Evolutionary conservation across 352 stramenopile genomes (phyloP).

Genomic region (Phytophthora meadii): DNA sequence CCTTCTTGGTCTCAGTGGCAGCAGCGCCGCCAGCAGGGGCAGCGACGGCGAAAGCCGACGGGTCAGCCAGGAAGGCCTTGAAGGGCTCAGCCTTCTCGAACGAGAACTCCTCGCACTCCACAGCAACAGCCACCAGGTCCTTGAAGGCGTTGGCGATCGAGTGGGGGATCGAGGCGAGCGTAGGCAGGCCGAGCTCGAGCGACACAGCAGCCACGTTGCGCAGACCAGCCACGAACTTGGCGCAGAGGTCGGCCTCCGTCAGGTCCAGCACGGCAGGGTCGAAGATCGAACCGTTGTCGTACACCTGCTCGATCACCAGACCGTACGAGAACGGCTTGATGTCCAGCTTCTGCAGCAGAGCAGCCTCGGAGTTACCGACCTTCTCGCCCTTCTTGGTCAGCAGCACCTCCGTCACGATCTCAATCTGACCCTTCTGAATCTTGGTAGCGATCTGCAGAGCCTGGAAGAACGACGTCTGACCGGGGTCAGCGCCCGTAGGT

Average conservation of each 20-base stretch:
- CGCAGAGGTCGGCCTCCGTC: constrained; percentile 96
- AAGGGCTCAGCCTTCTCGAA: constrained; percentile 98
- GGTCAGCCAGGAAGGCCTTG: constrained; percentile 97
- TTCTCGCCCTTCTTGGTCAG: constrained; percentile 96
- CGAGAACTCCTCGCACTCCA: constrained; percentile 96
- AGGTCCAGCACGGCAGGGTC: constrained; percentile 98
- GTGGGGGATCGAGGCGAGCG: constrained; percentile 98
- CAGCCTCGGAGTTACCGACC: constrained; percentile 98
- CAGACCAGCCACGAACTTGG: constrained; percentile 96
- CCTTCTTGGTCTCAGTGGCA: constrained; percentile 59
- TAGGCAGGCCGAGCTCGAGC: constrained; percentile 96
- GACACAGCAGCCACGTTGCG: constrained; percentile 95
- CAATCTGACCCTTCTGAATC: constrained; percentile 99
- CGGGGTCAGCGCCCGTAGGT: constrained; percentile 98
- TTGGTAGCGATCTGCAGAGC: constrained; percentile 99
- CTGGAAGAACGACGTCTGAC: constrained; percentile 99
- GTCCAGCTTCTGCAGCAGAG: constrained; percentile 98
- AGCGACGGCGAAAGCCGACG: constrained; percentile 93
- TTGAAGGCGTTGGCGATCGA: constrained; percentile 99
- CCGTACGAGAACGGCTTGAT: constrained; percentile 99
- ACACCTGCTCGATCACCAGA: constrained; percentile 96
- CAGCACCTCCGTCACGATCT: constrained; percentile 98
- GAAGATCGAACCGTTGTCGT: constrained; percentile 99
- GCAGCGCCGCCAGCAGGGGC: constrained; percentile 84
- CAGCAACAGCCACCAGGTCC: constrained; percentile 95